Percentiles rank a stretch among this genome's conserved stretches.
Evolutionary conservation across 768 basidiomycete genomes (phyloP).

Genomic region (Calocybe cyanea): DNA sequence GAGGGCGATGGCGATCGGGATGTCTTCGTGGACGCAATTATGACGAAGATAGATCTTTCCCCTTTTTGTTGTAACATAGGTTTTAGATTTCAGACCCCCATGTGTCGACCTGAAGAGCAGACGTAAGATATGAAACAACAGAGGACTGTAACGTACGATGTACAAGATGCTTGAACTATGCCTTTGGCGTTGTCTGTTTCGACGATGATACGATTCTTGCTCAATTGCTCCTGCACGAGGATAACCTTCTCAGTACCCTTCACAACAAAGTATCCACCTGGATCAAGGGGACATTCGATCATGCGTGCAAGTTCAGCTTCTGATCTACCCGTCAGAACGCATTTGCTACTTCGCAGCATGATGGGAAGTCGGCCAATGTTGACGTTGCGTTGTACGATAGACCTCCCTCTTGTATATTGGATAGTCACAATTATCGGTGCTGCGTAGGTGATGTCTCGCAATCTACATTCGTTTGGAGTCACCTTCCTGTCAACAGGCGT

Average conservation of each 20-base stretch:
- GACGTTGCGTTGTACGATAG: conserved; percentile 82
- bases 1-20: conserved; percentile 93
- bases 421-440: conserved; percentile 93
- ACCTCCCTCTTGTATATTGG: conserved; percentile 90
- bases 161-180: conserved; percentile 90
- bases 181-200: conserved; percentile 91
- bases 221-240: conserved; percentile 95
- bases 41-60: conserved; percentile 94
- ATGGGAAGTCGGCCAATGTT: conserved; percentile 91
- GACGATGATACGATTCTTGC: conserved; percentile 99
- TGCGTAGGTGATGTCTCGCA: conserved; percentile 92
- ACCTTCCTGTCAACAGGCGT: conserved; percentile 75
- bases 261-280: conserved; percentile 99
- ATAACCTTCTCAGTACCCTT: conserved; percentile 99
- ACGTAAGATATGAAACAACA: background rate
- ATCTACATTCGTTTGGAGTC: conserved; percentile 95
- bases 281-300: conserved; percentile 96
- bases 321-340: conserved; percentile 74
- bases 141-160: conserved; percentile 88
- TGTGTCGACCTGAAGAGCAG: conserved; percentile 60
- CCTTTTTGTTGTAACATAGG: conserved; percentile 95
- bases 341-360: conserved; percentile 96
- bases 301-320: conserved; percentile 87
- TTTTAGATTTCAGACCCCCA: conserved; percentile 90
- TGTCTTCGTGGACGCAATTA: conserved; percentile 95